phyloP scores from a whole-genome alignment of 2,329 filamentous ascomycete species.

The Teratosphaeria epicoccoides region DNA sequence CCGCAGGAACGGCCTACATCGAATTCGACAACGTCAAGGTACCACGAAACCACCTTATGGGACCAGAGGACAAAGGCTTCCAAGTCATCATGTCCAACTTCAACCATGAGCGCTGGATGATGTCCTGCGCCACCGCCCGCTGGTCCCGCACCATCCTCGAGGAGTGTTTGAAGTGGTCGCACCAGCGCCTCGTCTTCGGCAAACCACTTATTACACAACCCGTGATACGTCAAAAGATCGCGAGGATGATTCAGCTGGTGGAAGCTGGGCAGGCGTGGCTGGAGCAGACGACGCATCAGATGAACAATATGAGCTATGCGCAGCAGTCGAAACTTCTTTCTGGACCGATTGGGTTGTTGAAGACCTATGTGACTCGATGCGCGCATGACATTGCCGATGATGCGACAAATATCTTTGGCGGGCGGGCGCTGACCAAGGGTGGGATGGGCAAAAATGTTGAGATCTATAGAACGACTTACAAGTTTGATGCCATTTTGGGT shows the following conservation, averaged over 20 bases:
- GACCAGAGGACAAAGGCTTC: slow-evolving; percentile 77
- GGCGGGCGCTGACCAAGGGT: slow-evolving; percentile 65
- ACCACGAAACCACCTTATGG: slow-evolving; percentile 64
- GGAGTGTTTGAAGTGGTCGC: slow-evolving; percentile 79
- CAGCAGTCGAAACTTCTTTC: slow-evolving; percentile 65
- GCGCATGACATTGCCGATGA: slow-evolving; percentile 79
- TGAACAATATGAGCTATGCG: slow-evolving; percentile 73
- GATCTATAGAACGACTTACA: slow-evolving; percentile 75
- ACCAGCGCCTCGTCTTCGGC: slow-evolving; percentile 74
- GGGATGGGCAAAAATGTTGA: slow-evolving; percentile 78
- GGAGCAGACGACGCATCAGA: slow-evolving; percentile 75
- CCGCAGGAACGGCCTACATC: slow-evolving; percentile 68
- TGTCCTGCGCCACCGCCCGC: slow-evolving; percentile 48
- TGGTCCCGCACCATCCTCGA: slow-evolving; percentile 61
- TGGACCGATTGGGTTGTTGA: slow-evolving; percentile 72
- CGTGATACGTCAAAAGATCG: slow-evolving; percentile 72
- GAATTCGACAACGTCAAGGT: slow-evolving; percentile 83
- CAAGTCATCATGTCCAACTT: slow-evolving; percentile 78
- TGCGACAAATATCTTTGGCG: slow-evolving; percentile 76
- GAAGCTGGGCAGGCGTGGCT: slow-evolving; percentile 82
- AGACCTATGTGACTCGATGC: slow-evolving; percentile 64
- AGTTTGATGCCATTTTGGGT: slow-evolving; percentile 56
- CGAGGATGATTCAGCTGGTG: slow-evolving; percentile 73
- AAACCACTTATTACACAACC: slow-evolving; percentile 76
- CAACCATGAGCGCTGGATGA: slow-evolving; percentile 51